phyloP scores from a whole-genome alignment of 768 basidiomycete genomes.

The Suillus subaureus region DNA sequence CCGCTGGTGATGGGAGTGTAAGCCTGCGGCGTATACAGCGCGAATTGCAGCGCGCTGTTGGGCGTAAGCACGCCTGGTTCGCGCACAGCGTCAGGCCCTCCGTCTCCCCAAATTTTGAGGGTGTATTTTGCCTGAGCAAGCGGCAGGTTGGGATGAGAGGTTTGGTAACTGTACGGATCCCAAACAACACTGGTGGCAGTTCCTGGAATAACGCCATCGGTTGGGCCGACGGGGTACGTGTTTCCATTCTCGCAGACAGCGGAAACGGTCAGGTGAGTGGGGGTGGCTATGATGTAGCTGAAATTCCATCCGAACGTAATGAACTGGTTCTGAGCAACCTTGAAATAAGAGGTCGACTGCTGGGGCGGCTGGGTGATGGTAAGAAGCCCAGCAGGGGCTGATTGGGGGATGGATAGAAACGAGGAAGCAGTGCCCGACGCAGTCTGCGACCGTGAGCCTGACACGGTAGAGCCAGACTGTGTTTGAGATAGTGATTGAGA shows the following conservation, averaged over 20 bases:
- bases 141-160: constrained; percentile 57
- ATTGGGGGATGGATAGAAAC: constrained; percentile 44
- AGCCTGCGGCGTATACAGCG: constrained; percentile 75
- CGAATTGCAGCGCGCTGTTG: constrained; percentile 75
- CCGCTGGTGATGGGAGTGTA: constrained; percentile 69
- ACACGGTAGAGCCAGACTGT: constrained; percentile 12
- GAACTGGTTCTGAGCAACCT: constrained; percentile 71
- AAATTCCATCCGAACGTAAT: constrained; percentile 95
- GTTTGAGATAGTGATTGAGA: constrained; percentile 13
- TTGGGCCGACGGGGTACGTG: constrained; percentile 86
- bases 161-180: constrained; percentile 79
- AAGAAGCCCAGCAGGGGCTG: constrained; percentile 64
- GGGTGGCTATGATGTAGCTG: constrained; percentile 69
- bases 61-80: constrained; percentile 67
- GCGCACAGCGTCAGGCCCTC: constrained; percentile 64
- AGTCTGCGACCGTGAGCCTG: constrained; percentile 12
- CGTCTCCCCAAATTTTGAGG: constrained; percentile 78
- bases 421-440: constrained; percentile 12
- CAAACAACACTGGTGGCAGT: constrained; percentile 74
- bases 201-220: constrained; percentile 70
- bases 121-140: constrained; percentile 79
- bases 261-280: constrained; percentile 75
- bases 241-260: constrained; percentile 86
- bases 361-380: constrained; percentile 81
- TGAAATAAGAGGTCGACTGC: constrained; percentile 83